Conservation (phyloP, 1,284 basidiomycete species). For the Leccinum cinnamomeum region DNA sequence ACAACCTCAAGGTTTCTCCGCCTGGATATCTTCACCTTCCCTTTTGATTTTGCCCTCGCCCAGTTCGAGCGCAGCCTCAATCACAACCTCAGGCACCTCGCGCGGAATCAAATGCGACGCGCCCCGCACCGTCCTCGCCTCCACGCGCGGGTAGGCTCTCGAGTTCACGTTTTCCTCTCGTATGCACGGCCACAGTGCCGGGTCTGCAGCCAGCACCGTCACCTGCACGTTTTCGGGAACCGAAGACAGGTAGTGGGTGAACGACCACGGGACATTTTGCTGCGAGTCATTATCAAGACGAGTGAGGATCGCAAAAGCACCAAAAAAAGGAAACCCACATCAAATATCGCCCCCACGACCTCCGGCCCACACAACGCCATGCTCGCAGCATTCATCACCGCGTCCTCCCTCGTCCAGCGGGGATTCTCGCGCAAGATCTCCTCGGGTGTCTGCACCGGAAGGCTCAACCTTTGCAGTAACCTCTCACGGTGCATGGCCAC, state of each 20-base stretch:
- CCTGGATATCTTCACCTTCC: not conserved
- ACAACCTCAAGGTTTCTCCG: not conserved
- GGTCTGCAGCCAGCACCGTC: conserved; percentile 21
- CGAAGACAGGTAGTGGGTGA: conserved; percentile 1
- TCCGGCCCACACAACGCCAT: not conserved
- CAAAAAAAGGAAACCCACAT: conserved; percentile 4
- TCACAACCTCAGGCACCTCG: conserved; percentile 10
- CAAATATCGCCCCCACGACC: not conserved
- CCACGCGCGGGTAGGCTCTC: conserved; percentile 13
- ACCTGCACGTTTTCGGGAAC: conserved; percentile 16
- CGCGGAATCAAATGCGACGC: conserved; percentile 11
- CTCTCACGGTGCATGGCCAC: not conserved
- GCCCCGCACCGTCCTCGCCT: conserved; percentile 9
- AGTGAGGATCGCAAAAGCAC: not conserved
- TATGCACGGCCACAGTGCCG: not conserved
- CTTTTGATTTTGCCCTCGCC: not conserved
- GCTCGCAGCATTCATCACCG: not conserved
- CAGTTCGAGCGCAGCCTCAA: not conserved
- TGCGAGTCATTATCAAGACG: not conserved
- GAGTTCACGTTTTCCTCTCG: conserved; percentile 9
- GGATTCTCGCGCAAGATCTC: not conserved
- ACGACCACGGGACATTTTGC: conserved; percentile 18
- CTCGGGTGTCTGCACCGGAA: not conserved
- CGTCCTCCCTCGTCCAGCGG: conserved; percentile 5
- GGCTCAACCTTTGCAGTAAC: not conserved